These are phyloP conservation scores for Conoideocrella luteorostrata DNA, from an alignment of 2,329 filamentous ascomycete genomes.

Conservation along the genomic window DNA sequence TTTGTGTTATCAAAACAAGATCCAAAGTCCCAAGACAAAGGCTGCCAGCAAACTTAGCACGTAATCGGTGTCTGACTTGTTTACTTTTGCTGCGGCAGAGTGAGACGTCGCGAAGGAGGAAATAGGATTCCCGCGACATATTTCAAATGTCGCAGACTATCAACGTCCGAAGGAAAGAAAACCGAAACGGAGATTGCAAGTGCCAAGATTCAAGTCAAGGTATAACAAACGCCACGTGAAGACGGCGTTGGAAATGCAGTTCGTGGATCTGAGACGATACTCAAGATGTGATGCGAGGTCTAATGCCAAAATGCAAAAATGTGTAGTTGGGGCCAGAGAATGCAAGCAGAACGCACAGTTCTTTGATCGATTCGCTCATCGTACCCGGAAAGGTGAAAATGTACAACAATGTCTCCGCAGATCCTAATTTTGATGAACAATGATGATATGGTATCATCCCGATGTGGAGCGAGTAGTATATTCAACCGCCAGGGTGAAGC, in stretches of 20 bases:
- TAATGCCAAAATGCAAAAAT: constrained; percentile 3
- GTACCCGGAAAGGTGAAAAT: too few species aligned
- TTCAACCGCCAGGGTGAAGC: constrained; percentile 2
- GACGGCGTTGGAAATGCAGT: neutral
- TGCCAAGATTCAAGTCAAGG: constrained; percentile 8
- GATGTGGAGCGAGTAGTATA: neutral
- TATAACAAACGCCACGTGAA: constrained; percentile 1
- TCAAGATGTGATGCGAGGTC: constrained; percentile 2
- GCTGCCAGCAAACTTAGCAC: neutral
- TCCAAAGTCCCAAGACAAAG: neutral
- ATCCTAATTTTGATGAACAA: neutral
- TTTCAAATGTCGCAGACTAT: neutral
- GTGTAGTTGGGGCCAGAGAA: neutral
- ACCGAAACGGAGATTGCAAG: constrained; percentile 16
- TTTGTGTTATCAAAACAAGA: neutral
- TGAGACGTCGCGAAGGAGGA: neutral
- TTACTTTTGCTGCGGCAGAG: constrained; percentile 14
- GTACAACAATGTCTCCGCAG: too few species aligned
- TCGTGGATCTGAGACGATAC: constrained; percentile 5
- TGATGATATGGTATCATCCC: neutral
- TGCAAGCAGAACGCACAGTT: neutral
- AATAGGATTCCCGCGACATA: neutral
- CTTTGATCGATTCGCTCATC: too few species aligned
- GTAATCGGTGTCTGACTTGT: constrained; percentile 1
- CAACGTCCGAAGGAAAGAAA: constrained; percentile 6